Conservation (phyloP, 441 rosid genomes). For the Manihot esculenta region DNA sequence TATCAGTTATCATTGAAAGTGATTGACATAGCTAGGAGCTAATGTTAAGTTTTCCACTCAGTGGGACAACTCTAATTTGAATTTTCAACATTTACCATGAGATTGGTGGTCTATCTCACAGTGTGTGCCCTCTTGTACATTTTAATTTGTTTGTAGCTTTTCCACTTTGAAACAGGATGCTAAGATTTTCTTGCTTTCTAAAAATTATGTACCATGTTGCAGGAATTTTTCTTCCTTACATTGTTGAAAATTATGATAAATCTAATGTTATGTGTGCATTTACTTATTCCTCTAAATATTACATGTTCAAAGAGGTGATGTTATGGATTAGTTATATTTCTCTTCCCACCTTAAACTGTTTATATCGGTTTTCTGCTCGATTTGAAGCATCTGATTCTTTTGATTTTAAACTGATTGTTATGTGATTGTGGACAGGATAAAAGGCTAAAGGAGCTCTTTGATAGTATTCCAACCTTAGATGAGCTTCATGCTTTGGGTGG, state of each 20-base stretch:
- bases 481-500: slow-evolving; percentile 77
- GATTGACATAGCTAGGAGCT: no score
- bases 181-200: neutral
- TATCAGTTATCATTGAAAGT: no score
- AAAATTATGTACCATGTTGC: neutral
- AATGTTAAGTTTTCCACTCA: no score
- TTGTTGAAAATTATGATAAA: neutral
- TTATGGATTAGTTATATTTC: neutral
- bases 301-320: neutral
- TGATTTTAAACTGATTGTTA: slow-evolving; percentile 15
- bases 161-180: neutral
- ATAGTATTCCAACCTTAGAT: slow-evolving; percentile 76
- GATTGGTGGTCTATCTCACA: neutral
- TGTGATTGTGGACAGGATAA: slow-evolving; percentile 56
- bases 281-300: neutral
- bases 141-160: neutral
- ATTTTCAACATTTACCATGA: no score
- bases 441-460: slow-evolving; percentile 78
- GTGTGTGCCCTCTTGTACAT: neutral
- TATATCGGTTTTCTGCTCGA: neutral
- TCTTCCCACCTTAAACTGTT: neutral
- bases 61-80: neutral
- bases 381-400: neutral
- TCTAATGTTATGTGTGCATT: neutral
- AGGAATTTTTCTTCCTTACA: neutral